phyloP scores from a whole-genome alignment of 2,329 filamentous ascomycete species.

The Boeremia lycopersici region DNA sequence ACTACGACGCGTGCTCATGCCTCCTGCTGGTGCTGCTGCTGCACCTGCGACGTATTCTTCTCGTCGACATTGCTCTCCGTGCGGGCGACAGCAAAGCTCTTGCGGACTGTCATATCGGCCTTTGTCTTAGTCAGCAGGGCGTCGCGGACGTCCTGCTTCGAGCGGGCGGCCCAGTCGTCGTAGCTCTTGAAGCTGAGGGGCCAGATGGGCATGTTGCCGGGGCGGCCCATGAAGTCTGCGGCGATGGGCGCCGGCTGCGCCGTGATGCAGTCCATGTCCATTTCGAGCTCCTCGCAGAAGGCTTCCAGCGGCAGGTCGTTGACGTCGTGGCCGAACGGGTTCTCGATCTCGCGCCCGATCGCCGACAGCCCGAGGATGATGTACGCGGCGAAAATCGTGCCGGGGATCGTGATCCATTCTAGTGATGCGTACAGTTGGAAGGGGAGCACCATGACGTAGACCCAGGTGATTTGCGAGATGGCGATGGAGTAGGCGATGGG shows the following conservation, averaged over 20 bases:
- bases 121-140: slow-evolving; percentile 52
- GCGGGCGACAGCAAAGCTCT: slow-evolving; percentile 33
- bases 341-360: slow-evolving; percentile 83
- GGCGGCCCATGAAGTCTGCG: slow-evolving; percentile 58
- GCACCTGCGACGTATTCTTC: slow-evolving; percentile 22
- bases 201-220: slow-evolving; percentile 62
- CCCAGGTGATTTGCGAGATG: slow-evolving; percentile 84
- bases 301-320: slow-evolving; percentile 71
- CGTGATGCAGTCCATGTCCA: slow-evolving; percentile 76
- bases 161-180: slow-evolving; percentile 44
- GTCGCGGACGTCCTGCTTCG: slow-evolving; percentile 51
- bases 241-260: slow-evolving; percentile 59
- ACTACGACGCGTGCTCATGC: not conserved
- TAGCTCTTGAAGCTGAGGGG: slow-evolving; percentile 57
- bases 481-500: slow-evolving; percentile 84
- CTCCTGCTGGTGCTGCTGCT: slow-evolving; percentile 26
- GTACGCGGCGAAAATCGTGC: slow-evolving; percentile 73
- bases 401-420: slow-evolving; percentile 78
- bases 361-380: slow-evolving; percentile 80
- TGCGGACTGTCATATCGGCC: slow-evolving; percentile 43
- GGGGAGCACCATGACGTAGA: slow-evolving; percentile 79
- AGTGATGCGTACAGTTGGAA: slow-evolving; percentile 75
- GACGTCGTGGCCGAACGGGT: slow-evolving; percentile 83
- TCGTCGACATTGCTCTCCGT: slow-evolving; percentile 29
- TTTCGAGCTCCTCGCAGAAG: slow-evolving; percentile 76